These are phyloP conservation scores for Thelonectria blattea DNA, from an alignment of 2,329 filamentous ascomycete genomes.

Conservation along the genomic window DNA sequence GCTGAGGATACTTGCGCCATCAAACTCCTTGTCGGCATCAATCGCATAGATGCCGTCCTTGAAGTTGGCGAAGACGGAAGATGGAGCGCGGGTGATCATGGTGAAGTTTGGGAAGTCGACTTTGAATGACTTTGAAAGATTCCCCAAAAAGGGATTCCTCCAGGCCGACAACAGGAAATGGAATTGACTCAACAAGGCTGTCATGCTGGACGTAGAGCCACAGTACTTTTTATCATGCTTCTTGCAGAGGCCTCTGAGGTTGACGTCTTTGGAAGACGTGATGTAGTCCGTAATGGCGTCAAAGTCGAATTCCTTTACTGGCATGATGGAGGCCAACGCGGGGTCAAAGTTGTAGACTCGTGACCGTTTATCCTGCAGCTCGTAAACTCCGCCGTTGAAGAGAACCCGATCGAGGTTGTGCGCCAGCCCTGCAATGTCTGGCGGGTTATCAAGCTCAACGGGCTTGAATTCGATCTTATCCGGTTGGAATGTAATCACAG, in stretches of 20 bases:
- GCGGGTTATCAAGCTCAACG: conserved; percentile 42
- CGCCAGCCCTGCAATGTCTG: conserved; percentile 63
- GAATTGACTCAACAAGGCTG: conserved; percentile 83
- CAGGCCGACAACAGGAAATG: conserved; percentile 89
- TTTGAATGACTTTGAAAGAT: conserved; percentile 71
- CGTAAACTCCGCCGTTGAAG: conserved; percentile 93
- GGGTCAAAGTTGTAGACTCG: conserved; percentile 97
- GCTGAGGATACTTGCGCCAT: conserved; percentile 83
- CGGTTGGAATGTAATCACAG: conserved; percentile 41
- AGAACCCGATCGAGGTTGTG: conserved; percentile 87
- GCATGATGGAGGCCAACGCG: conserved; percentile 92
- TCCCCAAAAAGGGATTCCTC: conserved; percentile 71
- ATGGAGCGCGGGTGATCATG: conserved; percentile 71
- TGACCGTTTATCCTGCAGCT: conserved; percentile 85
- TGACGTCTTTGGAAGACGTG: conserved; percentile 84
- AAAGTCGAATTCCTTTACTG: conserved; percentile 91
- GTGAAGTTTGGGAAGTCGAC: conserved; percentile 72
- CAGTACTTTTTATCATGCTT: conserved; percentile 78
- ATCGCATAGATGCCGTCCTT: conserved; percentile 90
- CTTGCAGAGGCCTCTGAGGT: conserved; percentile 71
- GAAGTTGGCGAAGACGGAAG: conserved; percentile 81
- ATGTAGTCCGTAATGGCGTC: conserved; percentile 84
- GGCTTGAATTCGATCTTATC: conserved; percentile 37
- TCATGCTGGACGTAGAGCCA: conserved; percentile 98
- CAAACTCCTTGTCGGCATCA: conserved; percentile 93